These are phyloP conservation scores for Blastobotrys ciferrii DNA, from an alignment of 1,139 yeast species.

Conservation along the genomic window DNA sequence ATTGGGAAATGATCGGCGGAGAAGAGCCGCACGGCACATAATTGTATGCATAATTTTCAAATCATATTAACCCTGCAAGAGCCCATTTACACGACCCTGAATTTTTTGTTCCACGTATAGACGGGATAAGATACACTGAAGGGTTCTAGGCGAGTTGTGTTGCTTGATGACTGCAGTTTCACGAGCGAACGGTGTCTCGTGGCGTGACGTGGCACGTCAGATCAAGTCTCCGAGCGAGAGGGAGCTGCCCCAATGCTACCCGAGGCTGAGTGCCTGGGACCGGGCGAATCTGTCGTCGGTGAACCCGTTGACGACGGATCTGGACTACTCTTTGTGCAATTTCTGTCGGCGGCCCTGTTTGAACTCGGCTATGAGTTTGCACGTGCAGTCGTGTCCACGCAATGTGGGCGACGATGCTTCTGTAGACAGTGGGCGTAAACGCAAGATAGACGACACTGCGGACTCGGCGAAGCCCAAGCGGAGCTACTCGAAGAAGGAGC, in stretches of 20 bases:
- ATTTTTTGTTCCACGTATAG: neutral
- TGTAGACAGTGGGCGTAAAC: constrained; percentile 5
- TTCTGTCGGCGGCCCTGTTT: constrained; percentile 36
- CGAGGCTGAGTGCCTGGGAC: constrained; percentile 30
- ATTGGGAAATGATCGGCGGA: neutral
- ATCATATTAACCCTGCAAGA: neutral
- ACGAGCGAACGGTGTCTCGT: neutral
- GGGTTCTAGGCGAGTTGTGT: too few relatives aligned
- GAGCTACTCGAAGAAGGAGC: constrained; percentile 6
- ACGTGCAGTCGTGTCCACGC: constrained; percentile 3
- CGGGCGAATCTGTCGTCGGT: constrained; percentile 28
- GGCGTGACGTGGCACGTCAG: constrained; percentile 2
- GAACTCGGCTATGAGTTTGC: constrained; percentile 22
- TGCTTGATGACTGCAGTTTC: neutral
- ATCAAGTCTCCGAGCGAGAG: neutral
- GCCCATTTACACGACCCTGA: neutral
- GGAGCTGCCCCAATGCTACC: constrained; percentile 11
- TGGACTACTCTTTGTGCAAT: constrained; percentile 33
- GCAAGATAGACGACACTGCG: constrained; percentile 9
- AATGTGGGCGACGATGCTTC: neutral
- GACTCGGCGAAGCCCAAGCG: constrained; percentile 4
- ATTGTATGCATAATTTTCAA: neutral
- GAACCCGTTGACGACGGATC: constrained; percentile 31
- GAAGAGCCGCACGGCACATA: neutral
- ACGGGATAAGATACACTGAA: too few relatives aligned